Evolutionary conservation across 306 rosid genomes (phyloP).

Genomic region (Abrus precatorius): DNA sequence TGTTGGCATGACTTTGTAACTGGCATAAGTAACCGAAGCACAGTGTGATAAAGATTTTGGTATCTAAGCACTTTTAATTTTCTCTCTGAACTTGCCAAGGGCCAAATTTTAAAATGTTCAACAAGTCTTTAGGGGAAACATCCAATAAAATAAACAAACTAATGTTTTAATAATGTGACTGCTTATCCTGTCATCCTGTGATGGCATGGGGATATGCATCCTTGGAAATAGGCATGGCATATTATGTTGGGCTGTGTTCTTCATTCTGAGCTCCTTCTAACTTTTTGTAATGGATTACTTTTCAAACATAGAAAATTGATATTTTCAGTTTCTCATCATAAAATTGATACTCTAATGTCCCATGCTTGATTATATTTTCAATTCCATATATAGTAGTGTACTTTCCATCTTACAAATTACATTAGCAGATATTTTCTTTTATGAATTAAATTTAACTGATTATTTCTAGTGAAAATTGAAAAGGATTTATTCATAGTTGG

Average conservation of each 20-base stretch:
- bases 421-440: neutral
- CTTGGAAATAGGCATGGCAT: constrained; percentile 4
- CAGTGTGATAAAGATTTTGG: neutral
- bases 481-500: constrained; percentile 19
- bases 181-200: constrained; percentile 14
- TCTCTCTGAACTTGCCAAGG: constrained; percentile 6
- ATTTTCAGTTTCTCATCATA: neutral
- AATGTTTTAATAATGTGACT: neutral
- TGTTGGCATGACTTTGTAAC: neutral
- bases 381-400: neutral
- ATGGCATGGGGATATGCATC: constrained; percentile 19
- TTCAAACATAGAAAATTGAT: neutral
- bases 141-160: neutral
- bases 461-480: constrained; percentile 1
- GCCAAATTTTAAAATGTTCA: neutral
- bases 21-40: neutral
- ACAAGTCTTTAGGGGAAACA: neutral
- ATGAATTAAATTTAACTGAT: constrained; percentile 16
- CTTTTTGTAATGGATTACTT: constrained; percentile 8
- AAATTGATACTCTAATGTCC: constrained; percentile 14
- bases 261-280: neutral
- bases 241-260: constrained; percentile 6
- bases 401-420: constrained; percentile 31
- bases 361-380: constrained; percentile 16
- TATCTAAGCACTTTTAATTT: neutral